Evolutionary conservation across 495 filamentous ascomycete genomes (phyloP).

Genomic region (Thozetella sp.): DNA sequence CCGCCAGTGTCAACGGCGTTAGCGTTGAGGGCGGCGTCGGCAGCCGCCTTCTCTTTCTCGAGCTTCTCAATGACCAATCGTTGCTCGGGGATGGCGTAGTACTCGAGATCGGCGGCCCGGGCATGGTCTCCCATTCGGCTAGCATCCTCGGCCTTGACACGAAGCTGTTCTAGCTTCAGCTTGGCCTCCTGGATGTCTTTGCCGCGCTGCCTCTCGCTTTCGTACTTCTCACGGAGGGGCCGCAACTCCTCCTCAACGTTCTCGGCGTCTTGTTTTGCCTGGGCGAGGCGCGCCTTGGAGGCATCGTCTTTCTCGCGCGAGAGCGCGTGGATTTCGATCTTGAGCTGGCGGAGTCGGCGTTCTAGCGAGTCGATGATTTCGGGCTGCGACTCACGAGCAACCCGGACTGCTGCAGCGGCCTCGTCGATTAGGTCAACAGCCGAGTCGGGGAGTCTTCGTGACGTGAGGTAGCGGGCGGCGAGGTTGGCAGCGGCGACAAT

Average conservation of each 20-base stretch:
- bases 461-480: slow-evolving; percentile 88
- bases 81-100: slow-evolving; percentile 96
- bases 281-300: slow-evolving; percentile 75
- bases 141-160: slow-evolving; percentile 90
- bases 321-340: slow-evolving; percentile 95
- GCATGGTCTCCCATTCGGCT: slow-evolving; percentile 79
- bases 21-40: slow-evolving; percentile 73
- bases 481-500: slow-evolving; percentile 89
- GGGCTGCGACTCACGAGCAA: slow-evolving; percentile 92
- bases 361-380: slow-evolving; percentile 93
- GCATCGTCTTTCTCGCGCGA: slow-evolving; percentile 93
- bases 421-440: slow-evolving; percentile 97
- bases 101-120: slow-evolving; percentile 88
- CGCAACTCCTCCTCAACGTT: slow-evolving; percentile 91
- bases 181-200: slow-evolving; percentile 95
- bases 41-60: slow-evolving; percentile 75
- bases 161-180: slow-evolving; percentile 85
- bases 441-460: slow-evolving; percentile 88
- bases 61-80: slow-evolving; percentile 75
- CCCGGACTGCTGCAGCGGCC: slow-evolving; percentile 90
- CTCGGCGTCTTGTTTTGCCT: slow-evolving; percentile 85
- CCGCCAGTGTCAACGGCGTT: slow-evolving; percentile 59
- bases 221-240: slow-evolving; percentile 93
- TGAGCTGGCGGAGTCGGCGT: slow-evolving; percentile 81
- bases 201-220: slow-evolving; percentile 84